Evolutionary conservation across 1,284 basidiomycete genomes (phyloP).

Genomic region (Naganishia albida): DNA sequence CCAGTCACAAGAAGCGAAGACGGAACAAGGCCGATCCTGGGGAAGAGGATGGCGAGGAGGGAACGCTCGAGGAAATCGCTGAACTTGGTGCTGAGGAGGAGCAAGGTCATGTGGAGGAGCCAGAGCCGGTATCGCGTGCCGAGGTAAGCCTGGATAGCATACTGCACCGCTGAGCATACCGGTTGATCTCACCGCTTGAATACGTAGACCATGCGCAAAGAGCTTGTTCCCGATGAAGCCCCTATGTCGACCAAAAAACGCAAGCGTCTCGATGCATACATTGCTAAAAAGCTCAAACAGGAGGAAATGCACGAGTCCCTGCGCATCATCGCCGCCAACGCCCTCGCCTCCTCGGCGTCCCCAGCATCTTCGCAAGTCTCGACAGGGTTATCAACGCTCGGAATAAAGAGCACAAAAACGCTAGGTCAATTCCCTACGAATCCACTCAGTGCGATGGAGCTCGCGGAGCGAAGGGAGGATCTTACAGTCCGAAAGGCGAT

Average conservation of each 20-base stretch:
- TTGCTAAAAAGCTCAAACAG: constrained; percentile 53
- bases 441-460: constrained; percentile 53
- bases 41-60: constrained; percentile 45
- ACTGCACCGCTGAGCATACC: constrained; percentile 32
- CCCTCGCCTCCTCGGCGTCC: constrained; percentile 9
- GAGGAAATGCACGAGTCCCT: constrained; percentile 50
- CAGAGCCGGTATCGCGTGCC: constrained; percentile 32
- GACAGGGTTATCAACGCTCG: constrained; percentile 7
- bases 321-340: constrained; percentile 27
- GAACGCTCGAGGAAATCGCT: constrained; percentile 49
- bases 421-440: constrained; percentile 47
- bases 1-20: constrained; percentile 50
- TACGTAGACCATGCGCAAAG: constrained; percentile 48
- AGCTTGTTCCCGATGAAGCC: constrained; percentile 53
- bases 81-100: constrained; percentile 39
- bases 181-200: constrained; percentile 40
- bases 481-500: constrained; percentile 68
- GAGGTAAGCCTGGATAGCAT: constrained; percentile 31
- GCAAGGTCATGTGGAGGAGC: constrained; percentile 35
- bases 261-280: constrained; percentile 54
- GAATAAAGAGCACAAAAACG: constrained; percentile 31
- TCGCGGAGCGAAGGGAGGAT: constrained; percentile 78
- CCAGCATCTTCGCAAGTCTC: neutral
- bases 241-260: constrained; percentile 54
- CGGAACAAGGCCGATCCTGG: constrained; percentile 44